Conservation (phyloP, 495 filamentous ascomycete species). For the Aspergillus hancockii region DNA sequence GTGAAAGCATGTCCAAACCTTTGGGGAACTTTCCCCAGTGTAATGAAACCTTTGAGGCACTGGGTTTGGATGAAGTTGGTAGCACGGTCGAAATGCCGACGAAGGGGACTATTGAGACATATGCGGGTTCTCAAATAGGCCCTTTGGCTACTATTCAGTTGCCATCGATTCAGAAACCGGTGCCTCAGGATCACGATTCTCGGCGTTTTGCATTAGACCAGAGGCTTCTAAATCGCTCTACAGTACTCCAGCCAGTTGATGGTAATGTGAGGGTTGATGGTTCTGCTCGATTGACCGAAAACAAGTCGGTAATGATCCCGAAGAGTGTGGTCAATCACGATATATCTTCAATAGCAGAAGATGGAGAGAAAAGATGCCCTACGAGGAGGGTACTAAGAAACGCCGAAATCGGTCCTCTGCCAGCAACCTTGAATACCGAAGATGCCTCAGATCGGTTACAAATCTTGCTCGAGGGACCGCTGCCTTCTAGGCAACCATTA, state of each 20-base stretch:
- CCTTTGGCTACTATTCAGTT: not conserved
- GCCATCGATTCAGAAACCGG: not conserved
- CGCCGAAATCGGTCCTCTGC: not conserved
- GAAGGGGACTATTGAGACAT: slow-evolving; percentile 41
- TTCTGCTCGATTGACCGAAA: slow-evolving; percentile 2
- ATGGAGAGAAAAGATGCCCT: slow-evolving; percentile 33
- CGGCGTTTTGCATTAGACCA: not conserved
- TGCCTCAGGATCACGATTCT: not conserved
- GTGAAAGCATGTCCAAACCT: slow-evolving; percentile 34
- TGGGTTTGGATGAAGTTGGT: slow-evolving; percentile 75
- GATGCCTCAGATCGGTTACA: slow-evolving; percentile 29
- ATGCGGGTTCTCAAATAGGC: not conserved
- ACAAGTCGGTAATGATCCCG: slow-evolving; percentile 15
- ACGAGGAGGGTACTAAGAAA: not conserved
- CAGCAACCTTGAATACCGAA: slow-evolving; percentile 1
- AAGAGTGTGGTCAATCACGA: slow-evolving; percentile 19
- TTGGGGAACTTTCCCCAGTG: slow-evolving; percentile 31
- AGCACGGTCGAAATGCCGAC: slow-evolving; percentile 62
- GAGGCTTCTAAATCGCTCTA: not conserved
- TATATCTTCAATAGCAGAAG: slow-evolving; percentile 41
- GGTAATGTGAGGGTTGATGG: slow-evolving; percentile 17
- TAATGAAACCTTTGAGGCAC: slow-evolving; percentile 42
- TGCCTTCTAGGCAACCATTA: slow-evolving; percentile 32
- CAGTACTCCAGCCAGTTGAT: slow-evolving; percentile 28
- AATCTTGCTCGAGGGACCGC: slow-evolving; percentile 37